A percentile compares a stretch with the other conserved stretches of the same genome.
Conservation (phyloP, 306 rosid genomes). For the Castanea sativa region DNA sequence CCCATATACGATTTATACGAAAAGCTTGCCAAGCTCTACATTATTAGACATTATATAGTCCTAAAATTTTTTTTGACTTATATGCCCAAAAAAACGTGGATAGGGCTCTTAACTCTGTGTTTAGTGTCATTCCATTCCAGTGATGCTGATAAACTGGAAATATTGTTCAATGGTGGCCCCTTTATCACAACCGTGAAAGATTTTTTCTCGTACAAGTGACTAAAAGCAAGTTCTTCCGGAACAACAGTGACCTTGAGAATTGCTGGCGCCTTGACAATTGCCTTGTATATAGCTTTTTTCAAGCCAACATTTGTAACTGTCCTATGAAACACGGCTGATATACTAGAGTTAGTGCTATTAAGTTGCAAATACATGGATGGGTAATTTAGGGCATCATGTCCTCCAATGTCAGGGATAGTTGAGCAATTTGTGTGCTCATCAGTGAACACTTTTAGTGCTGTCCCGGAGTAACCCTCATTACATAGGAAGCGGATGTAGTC, state of each 20-base stretch:
- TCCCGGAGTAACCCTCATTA: slow-evolving; percentile 42
- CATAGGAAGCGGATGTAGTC: slow-evolving; percentile 58
- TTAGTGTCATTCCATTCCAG: slow-evolving; percentile 62
- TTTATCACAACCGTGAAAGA: slow-evolving; percentile 51
- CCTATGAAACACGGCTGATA: slow-evolving; percentile 52
- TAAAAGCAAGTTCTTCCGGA: slow-evolving; percentile 39
- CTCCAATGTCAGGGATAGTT: too few species aligned
- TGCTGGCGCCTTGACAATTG: background rate
- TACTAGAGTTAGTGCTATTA: background rate
- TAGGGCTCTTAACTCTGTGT: slow-evolving; percentile 60
- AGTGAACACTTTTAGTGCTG: slow-evolving; percentile 22
- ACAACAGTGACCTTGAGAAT: slow-evolving; percentile 29
- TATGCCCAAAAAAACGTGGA: slow-evolving; percentile 22
- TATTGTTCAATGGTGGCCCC: slow-evolving; percentile 32
- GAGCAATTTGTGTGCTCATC: background rate
- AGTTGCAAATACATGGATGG: slow-evolving; percentile 57
- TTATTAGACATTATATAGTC: too few species aligned
- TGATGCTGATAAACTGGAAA: slow-evolving; percentile 17
- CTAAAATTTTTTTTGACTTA: too few species aligned
- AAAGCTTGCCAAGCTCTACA: too few species aligned
- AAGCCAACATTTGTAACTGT: slow-evolving; percentile 61
- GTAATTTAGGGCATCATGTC: slow-evolving; percentile 70
- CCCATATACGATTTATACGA: too few species aligned
- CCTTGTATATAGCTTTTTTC: slow-evolving; percentile 47
- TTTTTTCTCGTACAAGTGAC: slow-evolving; percentile 18